Percentiles rank a stretch among this genome's conserved stretches.
phyloP scores from a whole-genome alignment of 2,329 filamentous ascomycete genomes.

The Xylariaceae sp. region DNA sequence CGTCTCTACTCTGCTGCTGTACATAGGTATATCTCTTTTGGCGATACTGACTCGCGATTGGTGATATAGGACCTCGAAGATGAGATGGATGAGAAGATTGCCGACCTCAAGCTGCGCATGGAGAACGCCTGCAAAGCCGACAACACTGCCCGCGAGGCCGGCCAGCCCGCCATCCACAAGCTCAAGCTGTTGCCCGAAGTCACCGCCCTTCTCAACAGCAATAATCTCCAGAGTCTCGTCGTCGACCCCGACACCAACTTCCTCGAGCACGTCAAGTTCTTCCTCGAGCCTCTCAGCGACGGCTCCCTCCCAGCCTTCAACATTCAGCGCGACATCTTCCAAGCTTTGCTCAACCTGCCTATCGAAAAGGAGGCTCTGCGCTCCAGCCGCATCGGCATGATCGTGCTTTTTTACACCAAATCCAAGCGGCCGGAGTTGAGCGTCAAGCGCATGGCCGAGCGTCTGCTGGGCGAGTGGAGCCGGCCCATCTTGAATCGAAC shows the following conservation, averaged over 20 bases:
- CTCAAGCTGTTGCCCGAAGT: constrained; percentile 91
- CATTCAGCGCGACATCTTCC: constrained; percentile 92
- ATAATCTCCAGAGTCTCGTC: constrained; percentile 77
- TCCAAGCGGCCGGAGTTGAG: constrained; percentile 82
- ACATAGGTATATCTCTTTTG: background rate
- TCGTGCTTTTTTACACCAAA: constrained; percentile 94
- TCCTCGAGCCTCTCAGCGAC: constrained; percentile 91
- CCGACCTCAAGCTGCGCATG: constrained; percentile 83
- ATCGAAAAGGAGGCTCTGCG: constrained; percentile 88
- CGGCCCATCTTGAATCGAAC: constrained; percentile 89
- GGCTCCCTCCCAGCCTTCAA: constrained; percentile 93
- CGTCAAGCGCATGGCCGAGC: constrained; percentile 92
- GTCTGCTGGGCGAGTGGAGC: constrained; percentile 92
- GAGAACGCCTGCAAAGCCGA: constrained; percentile 84
- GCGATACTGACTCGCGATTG: constrained; percentile 3
- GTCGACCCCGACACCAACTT: constrained; percentile 95
- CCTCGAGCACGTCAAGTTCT: constrained; percentile 91
- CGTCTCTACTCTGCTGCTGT: background rate
- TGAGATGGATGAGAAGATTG: constrained; percentile 85
- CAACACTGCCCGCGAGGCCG: constrained; percentile 72
- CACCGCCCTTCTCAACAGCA: constrained; percentile 81
- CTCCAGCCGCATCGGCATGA: constrained; percentile 91
- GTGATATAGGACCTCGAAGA: constrained; percentile 73
- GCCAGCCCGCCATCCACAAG: constrained; percentile 84
- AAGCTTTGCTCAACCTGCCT: constrained; percentile 71